phyloP scores from a whole-genome alignment of 495 filamentous ascomycete species.

The Lasiosphaeria ovina region DNA sequence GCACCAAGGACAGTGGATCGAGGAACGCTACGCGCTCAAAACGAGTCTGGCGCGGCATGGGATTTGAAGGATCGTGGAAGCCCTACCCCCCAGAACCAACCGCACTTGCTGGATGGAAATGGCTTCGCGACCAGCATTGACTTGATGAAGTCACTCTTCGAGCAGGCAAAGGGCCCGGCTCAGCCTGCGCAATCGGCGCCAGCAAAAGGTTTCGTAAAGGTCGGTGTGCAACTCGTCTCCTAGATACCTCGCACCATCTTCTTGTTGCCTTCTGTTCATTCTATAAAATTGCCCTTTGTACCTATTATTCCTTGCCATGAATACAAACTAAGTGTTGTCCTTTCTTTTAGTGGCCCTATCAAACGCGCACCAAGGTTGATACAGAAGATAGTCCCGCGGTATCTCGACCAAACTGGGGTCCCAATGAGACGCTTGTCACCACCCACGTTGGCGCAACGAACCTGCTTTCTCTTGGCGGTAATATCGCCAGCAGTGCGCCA shows the following conservation, averaged over 20 bases:
- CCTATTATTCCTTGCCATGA: slow-evolving; percentile 28
- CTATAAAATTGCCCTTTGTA: slow-evolving; percentile 31
- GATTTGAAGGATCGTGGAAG: slow-evolving; percentile 37
- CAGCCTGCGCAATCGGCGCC: slow-evolving; percentile 40
- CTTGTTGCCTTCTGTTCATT: slow-evolving; percentile 32
- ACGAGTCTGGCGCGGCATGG: slow-evolving; percentile 41
- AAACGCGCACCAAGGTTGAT: slow-evolving; percentile 69
- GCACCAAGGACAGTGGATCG: slow-evolving; percentile 80
- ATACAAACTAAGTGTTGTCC: slow-evolving; percentile 41
- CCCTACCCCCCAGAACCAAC: slow-evolving; percentile 31
- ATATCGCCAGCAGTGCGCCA: slow-evolving; percentile 7
- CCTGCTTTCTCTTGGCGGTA: slow-evolving; percentile 22
- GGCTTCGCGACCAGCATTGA: slow-evolving; percentile 79
- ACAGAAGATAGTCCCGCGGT: slow-evolving; percentile 56
- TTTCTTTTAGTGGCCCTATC: slow-evolving; percentile 77
- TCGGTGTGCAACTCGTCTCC: slow-evolving; percentile 60
- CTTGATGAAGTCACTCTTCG: slow-evolving; percentile 87
- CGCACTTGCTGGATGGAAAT: slow-evolving; percentile 47
- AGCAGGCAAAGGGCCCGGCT: slow-evolving; percentile 51
- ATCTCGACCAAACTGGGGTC: slow-evolving; percentile 74
- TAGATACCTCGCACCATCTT: slow-evolving; percentile 59
- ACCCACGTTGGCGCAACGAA: slow-evolving; percentile 34
- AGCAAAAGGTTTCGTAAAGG: slow-evolving; percentile 47
- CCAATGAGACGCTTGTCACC: slow-evolving; percentile 69
- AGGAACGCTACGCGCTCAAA: slow-evolving; percentile 46